phyloP scores from a whole-genome alignment of 352 stramenopile species.

The Pythium aquatile region DNA sequence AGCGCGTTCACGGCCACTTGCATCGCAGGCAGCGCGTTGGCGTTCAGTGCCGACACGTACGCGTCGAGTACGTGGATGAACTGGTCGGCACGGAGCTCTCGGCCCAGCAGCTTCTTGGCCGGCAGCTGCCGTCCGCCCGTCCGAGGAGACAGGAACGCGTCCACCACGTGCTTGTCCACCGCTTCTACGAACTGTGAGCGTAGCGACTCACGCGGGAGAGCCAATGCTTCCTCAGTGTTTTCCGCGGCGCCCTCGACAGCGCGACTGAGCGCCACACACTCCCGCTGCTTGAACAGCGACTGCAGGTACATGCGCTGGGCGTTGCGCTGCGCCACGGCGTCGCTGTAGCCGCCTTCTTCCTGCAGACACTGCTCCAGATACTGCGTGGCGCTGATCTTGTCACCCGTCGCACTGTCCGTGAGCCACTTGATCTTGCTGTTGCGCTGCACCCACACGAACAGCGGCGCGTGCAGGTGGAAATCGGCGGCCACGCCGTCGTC shows the following conservation, averaged over 20 bases:
- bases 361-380: conserved; percentile 50
- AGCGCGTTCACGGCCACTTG: conserved; percentile 40
- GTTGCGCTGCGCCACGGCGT: conserved; percentile 51
- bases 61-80: conserved; percentile 40
- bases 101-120: conserved; percentile 44
- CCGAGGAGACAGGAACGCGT: conserved; percentile 40
- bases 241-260: conserved; percentile 40
- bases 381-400: conserved; percentile 45
- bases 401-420: conserved; percentile 38
- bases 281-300: conserved; percentile 38
- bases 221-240: conserved; percentile 4
- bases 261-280: conserved; percentile 52
- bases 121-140: conserved; percentile 30
- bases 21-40: conserved; percentile 41
- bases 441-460: conserved; percentile 57
- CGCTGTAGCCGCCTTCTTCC: conserved; percentile 55
- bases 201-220: conserved; percentile 32
- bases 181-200: conserved; percentile 56
- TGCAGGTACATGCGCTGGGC: conserved; percentile 59
- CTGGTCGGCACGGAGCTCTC: conserved; percentile 34
- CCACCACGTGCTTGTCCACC: conserved; percentile 45
- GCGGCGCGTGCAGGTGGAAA: conserved; percentile 50
- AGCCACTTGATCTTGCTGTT: conserved; percentile 80
- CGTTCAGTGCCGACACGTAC: conserved; percentile 50
- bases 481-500: conserved; percentile 42